A percentile compares a stretch with the other conserved stretches of the same genome.
Evolutionary conservation across 495 filamentous ascomycete species (phyloP).

Genomic region (Neurospora sublineolata): DNA sequence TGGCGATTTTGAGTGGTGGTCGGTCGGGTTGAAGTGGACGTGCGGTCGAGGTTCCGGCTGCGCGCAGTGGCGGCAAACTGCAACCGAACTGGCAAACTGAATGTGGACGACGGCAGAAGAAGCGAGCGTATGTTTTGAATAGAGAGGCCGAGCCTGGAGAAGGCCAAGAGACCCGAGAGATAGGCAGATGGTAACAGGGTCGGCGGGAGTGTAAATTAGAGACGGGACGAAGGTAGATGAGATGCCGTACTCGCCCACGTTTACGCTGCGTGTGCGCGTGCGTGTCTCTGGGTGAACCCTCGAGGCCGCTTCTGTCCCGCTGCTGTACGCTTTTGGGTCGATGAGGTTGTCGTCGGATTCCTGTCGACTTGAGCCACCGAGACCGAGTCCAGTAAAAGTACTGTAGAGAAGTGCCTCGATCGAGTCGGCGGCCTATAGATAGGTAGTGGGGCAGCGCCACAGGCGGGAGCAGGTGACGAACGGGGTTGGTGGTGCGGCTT

Average conservation of each 20-base stretch:
- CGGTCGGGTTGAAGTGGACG: background rate
- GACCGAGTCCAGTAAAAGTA: background rate
- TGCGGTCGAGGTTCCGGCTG: background rate
- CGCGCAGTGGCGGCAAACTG: conserved; percentile 18
- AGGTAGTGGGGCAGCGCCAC: conserved; percentile 7
- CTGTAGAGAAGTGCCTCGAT: background rate
- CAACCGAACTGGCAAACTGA: conserved; percentile 3
- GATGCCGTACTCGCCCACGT: background rate
- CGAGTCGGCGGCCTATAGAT: background rate
- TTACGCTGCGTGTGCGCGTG: background rate
- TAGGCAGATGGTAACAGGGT: background rate
- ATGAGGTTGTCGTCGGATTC: background rate
- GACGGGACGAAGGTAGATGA: background rate
- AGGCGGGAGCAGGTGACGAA: conserved; percentile 12
- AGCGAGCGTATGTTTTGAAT: background rate
- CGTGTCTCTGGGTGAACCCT: background rate
- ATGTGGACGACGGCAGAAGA: background rate
- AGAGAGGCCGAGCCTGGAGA: background rate
- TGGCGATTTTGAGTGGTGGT: background rate
- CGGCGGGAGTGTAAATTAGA: background rate
- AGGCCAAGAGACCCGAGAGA: background rate
- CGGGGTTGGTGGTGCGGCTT: conserved; percentile 9
- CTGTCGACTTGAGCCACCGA: background rate
- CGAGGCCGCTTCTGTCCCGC: background rate
- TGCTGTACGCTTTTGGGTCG: background rate